Evolutionary conservation across 179 eudicot genomes (phyloP).

Genomic region (Silene coronaria): DNA sequence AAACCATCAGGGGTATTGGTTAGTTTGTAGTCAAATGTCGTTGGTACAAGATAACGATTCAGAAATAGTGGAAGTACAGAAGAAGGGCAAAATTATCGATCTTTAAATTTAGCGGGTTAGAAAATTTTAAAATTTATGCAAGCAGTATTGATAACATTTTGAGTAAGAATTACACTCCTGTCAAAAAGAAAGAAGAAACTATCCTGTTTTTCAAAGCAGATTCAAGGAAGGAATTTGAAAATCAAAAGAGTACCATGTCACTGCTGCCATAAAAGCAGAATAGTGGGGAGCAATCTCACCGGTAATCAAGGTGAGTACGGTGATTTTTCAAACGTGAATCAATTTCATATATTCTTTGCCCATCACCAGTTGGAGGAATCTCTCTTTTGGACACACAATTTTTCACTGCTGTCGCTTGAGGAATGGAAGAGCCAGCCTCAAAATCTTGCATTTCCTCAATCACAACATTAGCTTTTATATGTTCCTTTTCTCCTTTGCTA

Average conservation of each 20-base stretch:
- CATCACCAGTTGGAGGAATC: conserved; percentile 79
- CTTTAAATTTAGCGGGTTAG: background rate
- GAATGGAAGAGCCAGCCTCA: conserved; percentile 24
- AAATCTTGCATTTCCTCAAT: conserved; percentile 23
- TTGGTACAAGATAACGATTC: background rate
- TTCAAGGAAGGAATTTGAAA: background rate
- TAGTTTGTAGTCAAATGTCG: background rate
- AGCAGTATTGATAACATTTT: background rate
- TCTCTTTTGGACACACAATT: conserved; percentile 33
- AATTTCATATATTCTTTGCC: conserved; percentile 76
- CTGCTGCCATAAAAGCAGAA: conserved; percentile 9
- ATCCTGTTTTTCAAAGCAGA: background rate
- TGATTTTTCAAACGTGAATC: conserved; percentile 58
- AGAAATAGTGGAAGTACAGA: background rate
- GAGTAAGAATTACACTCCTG: background rate
- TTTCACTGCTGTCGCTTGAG: conserved; percentile 28
- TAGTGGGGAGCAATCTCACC: conserved; percentile 38
- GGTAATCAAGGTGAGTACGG: conserved; percentile 75
- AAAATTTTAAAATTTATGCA: background rate
- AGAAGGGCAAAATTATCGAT: background rate
- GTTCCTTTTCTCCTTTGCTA: conserved; percentile 21
- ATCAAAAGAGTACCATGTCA: background rate
- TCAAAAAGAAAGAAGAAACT: background rate
- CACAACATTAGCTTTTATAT: conserved; percentile 22
- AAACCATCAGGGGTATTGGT: background rate